Percentiles rank a stretch among this genome's conserved stretches.
These are phyloP conservation scores for Jatropha podagrica DNA, from an alignment of 441 rosid genomes.

Conservation along the genomic window DNA sequence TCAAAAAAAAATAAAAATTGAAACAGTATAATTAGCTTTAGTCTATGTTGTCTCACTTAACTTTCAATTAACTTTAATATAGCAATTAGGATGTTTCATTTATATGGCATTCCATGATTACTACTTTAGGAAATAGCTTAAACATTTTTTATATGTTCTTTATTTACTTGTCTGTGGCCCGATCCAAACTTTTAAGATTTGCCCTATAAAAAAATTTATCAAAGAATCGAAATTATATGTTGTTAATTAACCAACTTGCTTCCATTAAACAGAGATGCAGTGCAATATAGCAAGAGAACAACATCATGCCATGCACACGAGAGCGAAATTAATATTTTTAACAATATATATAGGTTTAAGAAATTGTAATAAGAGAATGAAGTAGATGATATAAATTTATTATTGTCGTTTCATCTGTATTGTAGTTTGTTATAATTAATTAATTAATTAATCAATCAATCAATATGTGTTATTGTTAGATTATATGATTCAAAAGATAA, in stretches of 20 bases:
- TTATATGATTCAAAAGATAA: conserved; percentile 34
- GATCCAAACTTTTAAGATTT: conserved; percentile 6
- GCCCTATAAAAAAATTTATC: background rate
- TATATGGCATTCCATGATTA: background rate
- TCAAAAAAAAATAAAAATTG: conserved; percentile 24
- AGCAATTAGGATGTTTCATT: conserved; percentile 24
- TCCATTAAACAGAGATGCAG: background rate
- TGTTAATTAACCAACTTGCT: conserved; percentile 11
- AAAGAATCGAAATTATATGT: background rate
- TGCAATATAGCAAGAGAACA: conserved; percentile 18
- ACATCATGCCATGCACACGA: conserved; percentile 37
- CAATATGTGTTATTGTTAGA: background rate
- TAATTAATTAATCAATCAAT: conserved; percentile 18
- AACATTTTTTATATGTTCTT: background rate
- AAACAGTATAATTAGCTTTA: conserved; percentile 28
- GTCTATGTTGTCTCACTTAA: conserved; percentile 28
- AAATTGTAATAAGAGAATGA: conserved; percentile 2
- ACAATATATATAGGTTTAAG: too few species aligned
- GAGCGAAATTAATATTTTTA: background rate
- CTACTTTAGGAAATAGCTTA: background rate
- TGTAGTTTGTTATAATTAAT: background rate
- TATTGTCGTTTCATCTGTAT: background rate
- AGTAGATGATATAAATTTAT: background rate
- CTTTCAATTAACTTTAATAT: conserved; percentile 11
- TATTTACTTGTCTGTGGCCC: background rate